Evolutionary conservation across 305 asterid species (phyloP), one percentile per base, ranked within the genome.

Genomic region (Striga hermonthica): DNA sequence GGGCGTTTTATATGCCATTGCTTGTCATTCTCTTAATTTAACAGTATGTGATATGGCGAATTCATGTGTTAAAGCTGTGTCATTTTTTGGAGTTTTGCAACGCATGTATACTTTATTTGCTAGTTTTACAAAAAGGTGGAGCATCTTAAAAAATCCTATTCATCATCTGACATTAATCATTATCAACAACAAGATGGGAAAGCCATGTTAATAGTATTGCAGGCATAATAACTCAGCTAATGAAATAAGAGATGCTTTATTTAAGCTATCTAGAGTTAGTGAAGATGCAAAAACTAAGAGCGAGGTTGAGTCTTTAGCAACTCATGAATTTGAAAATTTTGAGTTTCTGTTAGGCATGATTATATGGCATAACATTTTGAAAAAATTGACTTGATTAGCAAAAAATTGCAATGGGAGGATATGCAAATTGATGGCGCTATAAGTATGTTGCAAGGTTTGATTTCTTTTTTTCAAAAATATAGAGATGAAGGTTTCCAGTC

Each of bases 31-130:
- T 45, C 50, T 45, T 45, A 45, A 7, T 45, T 45, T 22, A 45
- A 45, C 44, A 3, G 9, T 39, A 39, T 39, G 31, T 22, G 31
- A 22, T 22, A 22, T 22, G 31, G 31, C 31, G 31, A 22, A 22
- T 22, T 22, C 31, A 22, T 22, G 31, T 22, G 31, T 22, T 22
- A 22, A 22, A 22, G 31, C 31, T 22, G 1, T 22, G 31, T 22
- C 31, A 22, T 22, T 22, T 22, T 22, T 22, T 22, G 31, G 31
- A 22, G 31, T 22, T 22, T 1, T 5, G 50, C 50, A 45, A 45
- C n/a, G 50, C 50, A 8, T 45, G 50, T 45, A 45, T 45, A 45
- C 50, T 45, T 45, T 45, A 45, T 45, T 45, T 45, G 12, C 50
- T 45, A 12, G 50, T 45, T 45, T 3, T 8, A 45, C 50, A 45